Conservation (phyloP, 2,329 filamentous ascomycete genomes). For the Aspergillus uvarum region DNA sequence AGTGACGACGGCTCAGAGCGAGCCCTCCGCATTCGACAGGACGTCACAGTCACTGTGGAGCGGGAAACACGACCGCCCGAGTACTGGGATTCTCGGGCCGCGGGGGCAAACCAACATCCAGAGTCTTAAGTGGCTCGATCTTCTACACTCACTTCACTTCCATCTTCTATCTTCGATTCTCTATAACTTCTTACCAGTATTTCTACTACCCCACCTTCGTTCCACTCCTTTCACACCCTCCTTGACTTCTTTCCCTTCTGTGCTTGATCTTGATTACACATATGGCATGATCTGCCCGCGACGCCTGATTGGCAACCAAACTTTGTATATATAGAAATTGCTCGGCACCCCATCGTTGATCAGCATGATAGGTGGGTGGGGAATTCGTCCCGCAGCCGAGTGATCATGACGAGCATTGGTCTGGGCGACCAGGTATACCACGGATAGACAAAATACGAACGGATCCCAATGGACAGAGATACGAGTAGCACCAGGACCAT, state of each 20-base stretch:
- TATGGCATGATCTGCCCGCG: constrained; percentile 1
- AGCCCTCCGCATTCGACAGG: constrained; percentile 40
- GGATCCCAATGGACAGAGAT: neutral
- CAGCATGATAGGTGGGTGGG: neutral
- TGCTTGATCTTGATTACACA: neutral
- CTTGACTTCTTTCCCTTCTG: neutral
- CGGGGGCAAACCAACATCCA: neutral
- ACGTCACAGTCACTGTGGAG: constrained; percentile 37
- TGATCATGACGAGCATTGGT: neutral
- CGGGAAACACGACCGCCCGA: constrained; percentile 18
- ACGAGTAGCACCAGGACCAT: neutral
- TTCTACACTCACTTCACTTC: neutral
- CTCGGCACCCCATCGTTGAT: neutral
- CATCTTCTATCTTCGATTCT: neutral
- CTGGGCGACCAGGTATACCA: neutral
- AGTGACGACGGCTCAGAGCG: constrained; percentile 40
- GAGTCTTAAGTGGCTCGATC: constrained; percentile 12
- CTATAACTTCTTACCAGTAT: neutral
- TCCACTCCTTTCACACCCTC: neutral
- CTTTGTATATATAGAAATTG: neutral
- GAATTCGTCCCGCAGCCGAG: neutral
- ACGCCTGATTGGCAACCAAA: neutral
- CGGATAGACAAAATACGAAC: neutral
- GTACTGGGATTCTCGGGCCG: constrained; percentile 8
- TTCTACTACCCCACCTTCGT: neutral